Evolutionary conservation across 805 yeast genomes (phyloP).

Genomic region (Metschnikowia lachancei): DNA sequence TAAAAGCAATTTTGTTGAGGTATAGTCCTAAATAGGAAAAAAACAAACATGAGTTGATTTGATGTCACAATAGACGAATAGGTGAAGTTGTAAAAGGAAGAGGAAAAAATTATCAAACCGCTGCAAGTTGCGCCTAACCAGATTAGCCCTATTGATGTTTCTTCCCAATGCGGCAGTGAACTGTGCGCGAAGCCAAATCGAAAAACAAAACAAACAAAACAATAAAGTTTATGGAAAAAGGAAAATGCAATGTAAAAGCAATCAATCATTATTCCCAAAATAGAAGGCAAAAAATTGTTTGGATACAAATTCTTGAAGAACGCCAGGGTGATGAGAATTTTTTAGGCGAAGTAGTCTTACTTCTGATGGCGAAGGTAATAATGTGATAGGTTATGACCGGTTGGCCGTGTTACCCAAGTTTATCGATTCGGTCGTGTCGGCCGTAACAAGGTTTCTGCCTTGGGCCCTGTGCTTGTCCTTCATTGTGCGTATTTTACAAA

Average conservation of each 20-base stretch:
- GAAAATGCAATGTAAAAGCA: background rate
- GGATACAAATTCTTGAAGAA: too few species aligned
- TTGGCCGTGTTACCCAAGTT: too few species aligned
- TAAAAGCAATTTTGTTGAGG: background rate
- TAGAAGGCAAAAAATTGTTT: too few species aligned
- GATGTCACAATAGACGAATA: background rate
- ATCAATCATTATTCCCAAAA: too few species aligned
- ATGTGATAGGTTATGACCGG: too few species aligned
- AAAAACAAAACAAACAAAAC: slow-evolving; percentile 3
- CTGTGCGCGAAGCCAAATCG: background rate
- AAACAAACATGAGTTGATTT: background rate
- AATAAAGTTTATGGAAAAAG: background rate
- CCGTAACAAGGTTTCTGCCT: too few species aligned
- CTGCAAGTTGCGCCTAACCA: background rate
- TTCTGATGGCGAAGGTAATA: too few species aligned
- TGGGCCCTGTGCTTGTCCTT: too few species aligned
- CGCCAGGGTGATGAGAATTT: too few species aligned
- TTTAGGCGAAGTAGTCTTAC: too few species aligned
- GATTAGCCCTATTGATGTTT: slow-evolving; percentile 1
- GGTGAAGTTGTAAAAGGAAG: background rate
- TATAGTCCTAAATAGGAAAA: background rate
- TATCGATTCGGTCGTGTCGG: too few species aligned
- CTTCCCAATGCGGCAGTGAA: slow-evolving; percentile 6
- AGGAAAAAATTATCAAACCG: background rate
- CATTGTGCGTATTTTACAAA: too few species aligned